These are phyloP conservation scores for Rhododendron griersonianum DNA, from an alignment of 148 eudicot species.

Conservation along the genomic window DNA sequence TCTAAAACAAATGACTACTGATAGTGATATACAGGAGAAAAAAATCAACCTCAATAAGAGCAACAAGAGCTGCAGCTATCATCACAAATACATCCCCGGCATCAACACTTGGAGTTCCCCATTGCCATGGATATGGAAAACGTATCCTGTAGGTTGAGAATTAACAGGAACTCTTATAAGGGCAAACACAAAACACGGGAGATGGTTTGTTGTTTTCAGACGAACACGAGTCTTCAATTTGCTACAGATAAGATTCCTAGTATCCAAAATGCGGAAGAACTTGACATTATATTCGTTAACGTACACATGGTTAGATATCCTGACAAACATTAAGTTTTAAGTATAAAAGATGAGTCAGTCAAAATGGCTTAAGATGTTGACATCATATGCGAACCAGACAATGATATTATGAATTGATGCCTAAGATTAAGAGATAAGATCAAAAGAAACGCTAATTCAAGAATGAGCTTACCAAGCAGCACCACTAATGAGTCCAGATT, in stretches of 20 bases:
- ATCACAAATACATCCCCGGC: constrained; percentile 62
- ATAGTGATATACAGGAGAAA: background rate
- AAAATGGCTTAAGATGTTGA: too few species aligned
- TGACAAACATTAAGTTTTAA: too few species aligned
- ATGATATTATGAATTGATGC: background rate
- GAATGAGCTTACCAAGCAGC: constrained; percentile 61
- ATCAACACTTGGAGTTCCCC: constrained; percentile 75
- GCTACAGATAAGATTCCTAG: background rate
- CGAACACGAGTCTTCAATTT: background rate
- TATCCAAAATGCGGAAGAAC: background rate
- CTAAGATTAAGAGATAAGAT: background rate
- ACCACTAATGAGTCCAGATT: constrained; percentile 65
- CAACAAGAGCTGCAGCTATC: constrained; percentile 79
- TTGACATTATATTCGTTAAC: background rate
- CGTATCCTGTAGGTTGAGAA: constrained; percentile 60
- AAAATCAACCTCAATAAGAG: constrained; percentile 68
- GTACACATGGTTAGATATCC: background rate
- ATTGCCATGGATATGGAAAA: constrained; percentile 90
- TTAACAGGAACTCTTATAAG: background rate
- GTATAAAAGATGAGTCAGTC: too few species aligned
- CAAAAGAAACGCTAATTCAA: background rate
- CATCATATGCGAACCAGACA: background rate
- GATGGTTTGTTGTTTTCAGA: background rate
- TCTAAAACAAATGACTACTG: background rate
- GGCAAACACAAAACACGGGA: background rate